Evolutionary conservation across 1,139 yeast genomes (phyloP), one percentile per base, ranked within the genome.

Genomic region (Diutina scorzettiae): DNA sequence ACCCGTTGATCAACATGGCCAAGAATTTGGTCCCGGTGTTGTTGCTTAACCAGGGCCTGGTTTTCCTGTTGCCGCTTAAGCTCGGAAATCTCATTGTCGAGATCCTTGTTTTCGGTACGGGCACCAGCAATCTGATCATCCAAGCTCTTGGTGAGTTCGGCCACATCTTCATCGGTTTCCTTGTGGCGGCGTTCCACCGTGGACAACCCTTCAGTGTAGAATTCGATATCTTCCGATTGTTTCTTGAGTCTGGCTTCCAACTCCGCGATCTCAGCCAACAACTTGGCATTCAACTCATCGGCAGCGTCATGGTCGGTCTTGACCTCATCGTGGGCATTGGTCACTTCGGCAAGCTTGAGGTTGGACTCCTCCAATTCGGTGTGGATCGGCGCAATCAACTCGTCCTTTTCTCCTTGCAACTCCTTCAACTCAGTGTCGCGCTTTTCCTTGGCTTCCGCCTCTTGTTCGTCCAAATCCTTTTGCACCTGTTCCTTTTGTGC

Each of bases 321-420:
- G 48, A 66, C 60, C 44, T 59, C 66, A 39, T 57, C 63, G 49
- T 62, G 64, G 25, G 70, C 63, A 45, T 64, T 60, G 24, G 67
- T 62, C 42, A 69, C 56, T 36, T 62, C 63, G 46, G 60, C 57
- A 51, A 69, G 63, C 51, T 68, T 68, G 25, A 53, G 55, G 37
- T 55, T 59, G 53, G 68, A 73, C 28, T 51, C 57, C 44, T 55
- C 57, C 50, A 69, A 66, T 47, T 66, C 71, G 33, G 62, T 69
- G 51, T 66, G 61, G 12, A 61, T 52, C 19, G 74, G 74, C 46
- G 59, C 56, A 48, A 69, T 56, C 29, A 58, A 53, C 47, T 62
- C 72, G 48, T 69, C 73, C 49, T 66, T 64, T 48, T 68, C 69
- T 2, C 62, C 62, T 53, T 72, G 76, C 56, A 73, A 54, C 30